Evolutionary conservation across 306 rosid species (phyloP), one percentile per base, ranked within the genome.

Genomic region (Vachellia collinsii): DNA sequence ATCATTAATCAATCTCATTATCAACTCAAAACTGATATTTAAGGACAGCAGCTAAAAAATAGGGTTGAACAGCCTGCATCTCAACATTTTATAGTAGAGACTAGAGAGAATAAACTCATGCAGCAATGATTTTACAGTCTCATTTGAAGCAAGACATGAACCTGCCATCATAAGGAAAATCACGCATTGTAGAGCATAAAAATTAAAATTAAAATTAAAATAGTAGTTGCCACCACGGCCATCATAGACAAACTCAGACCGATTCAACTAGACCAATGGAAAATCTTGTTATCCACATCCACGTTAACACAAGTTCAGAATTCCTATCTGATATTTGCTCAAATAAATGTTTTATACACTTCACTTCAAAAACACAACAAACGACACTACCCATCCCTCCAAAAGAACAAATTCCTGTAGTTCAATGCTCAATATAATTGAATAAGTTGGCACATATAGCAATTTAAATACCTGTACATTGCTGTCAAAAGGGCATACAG

Each of bases 401-500:
- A 58, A 20, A 13, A 43, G 42, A 77, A 81, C 58, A 23, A 74
- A 75, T 47, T n/a, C 23, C 3, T 39, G 71, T 17, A 65, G 61
- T 44, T 71, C 41, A 66, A 39, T 25, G 20, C 54, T 42, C n/a
- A 67, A 41, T 50, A 80, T 65, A 79, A 36, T 62, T 77, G 61
- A 50, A 79, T 73, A 67, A 66, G 68, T 20, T 14, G 34, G 51
- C 76, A 74, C 12, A 67, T 34, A 19, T 17, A 42, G 43, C 0
- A n/a, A 77, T 54, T 70, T 56, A 85, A 80, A 64, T 91, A 95
- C 99, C 99, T 95, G 97, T 93, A 92, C 98, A 90, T 81, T 82
- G 91, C 91, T 87, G 88, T 84, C 77, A 78, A 86, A 90, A 83
- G 94, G 88, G 94, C 90, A 88, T 88, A 85, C 73, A 22, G 84